Evolutionary conservation across 805 yeast species (phyloP), one percentile per base, ranked within the genome.

Genomic region (Candida verbasci): DNA sequence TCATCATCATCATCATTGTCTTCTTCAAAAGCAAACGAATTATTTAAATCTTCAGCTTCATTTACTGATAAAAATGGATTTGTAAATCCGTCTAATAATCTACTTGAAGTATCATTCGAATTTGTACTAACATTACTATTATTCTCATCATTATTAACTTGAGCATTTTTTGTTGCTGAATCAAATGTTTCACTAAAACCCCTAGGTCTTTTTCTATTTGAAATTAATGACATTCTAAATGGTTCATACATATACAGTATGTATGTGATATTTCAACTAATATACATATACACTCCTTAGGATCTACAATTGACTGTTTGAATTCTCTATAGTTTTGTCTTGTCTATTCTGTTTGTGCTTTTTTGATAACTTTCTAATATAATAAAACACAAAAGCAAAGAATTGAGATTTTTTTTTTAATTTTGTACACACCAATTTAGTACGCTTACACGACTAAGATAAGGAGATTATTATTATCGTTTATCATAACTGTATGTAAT

Each of bases 171-270:
- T 23, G 32, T 38, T 15, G 39, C 31, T 10, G 44, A 38, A 17
- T 54, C 63, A 39, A 63, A 61, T n/a, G 61, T 51, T 34, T 61
- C 71, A 41, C 70, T 62, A 40, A 67, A 64, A 17, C 71, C 71
- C 45, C 73, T 56, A 16, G 73, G 73, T 42, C 73, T 51, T 40
- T 67, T 67, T 47, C 73, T 50, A 42, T 67, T 67, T 21, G 66
- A 52, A 17, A 65, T 61, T 39, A 65, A 40, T 9, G 68, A 59
- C 69, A 62, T 62, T 16, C 30, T 28, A 23, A n/a, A 24, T 6
- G 7, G 11, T 6, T 10, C 8, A 28, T 17, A 28, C 17, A 22
- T 10, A 11, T 12, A 24, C 6, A 24, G 4, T 14, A 25, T 12
- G 26, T 24, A 24, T 24, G 26, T 24, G 12, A 24, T 6, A 24